These are phyloP conservation scores for Tolypocladium guangdongense DNA, from an alignment of 2,329 filamentous ascomycete genomes.

Conservation along the genomic window DNA sequence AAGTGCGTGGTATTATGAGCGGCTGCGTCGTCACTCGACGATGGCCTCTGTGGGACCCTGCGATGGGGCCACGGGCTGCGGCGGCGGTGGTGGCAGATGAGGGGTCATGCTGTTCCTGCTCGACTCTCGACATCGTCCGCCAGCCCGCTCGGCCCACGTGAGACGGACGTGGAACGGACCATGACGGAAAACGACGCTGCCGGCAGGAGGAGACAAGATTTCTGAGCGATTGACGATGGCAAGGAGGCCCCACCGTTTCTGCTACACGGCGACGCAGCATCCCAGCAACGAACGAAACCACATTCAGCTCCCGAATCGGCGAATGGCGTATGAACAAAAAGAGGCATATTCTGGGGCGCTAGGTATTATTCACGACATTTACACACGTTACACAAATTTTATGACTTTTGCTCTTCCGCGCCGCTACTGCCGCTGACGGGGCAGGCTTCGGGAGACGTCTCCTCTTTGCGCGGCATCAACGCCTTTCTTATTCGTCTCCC, in stretches of 20 bases:
- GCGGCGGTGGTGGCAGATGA: not conserved
- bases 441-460: not conserved
- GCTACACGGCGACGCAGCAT: slow-evolving; percentile 22
- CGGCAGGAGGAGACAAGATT: slow-evolving; percentile 7
- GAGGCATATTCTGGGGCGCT: slow-evolving; percentile 26
- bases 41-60: not conserved
- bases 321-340: slow-evolving; percentile 28
- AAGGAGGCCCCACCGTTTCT: slow-evolving; percentile 8
- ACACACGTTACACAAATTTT: slow-evolving; percentile 12
- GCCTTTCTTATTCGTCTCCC: not conserved
- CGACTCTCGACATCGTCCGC: not conserved
- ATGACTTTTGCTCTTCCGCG: not conserved
- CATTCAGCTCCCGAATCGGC: slow-evolving; percentile 23
- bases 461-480: not conserved
- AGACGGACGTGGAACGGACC: slow-evolving; percentile 1
- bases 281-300: slow-evolving; percentile 19
- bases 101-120: not conserved
- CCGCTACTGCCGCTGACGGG: not conserved
- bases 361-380: slow-evolving; percentile 23
- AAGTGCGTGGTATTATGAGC: slow-evolving; percentile 30
- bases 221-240: slow-evolving; percentile 16
- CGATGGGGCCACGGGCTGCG: not conserved
- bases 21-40: slow-evolving; percentile 1
- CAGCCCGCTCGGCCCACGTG: not conserved
- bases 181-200: slow-evolving; percentile 3